Evolutionary conservation across 2,329 filamentous ascomycete species (phyloP).

Genomic region (Leptographium wingfieldii): DNA sequence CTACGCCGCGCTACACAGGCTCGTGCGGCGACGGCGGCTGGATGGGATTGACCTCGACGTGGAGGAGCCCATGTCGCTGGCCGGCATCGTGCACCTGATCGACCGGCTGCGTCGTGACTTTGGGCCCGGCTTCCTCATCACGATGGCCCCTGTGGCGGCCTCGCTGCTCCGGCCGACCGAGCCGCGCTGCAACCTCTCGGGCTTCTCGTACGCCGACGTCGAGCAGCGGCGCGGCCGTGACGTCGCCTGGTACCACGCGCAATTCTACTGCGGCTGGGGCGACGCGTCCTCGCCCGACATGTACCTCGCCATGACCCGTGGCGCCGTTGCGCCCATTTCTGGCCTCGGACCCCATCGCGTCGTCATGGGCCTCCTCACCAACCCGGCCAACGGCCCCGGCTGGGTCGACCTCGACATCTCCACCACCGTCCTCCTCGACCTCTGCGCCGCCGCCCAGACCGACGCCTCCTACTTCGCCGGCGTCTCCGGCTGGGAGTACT

Average conservation of each 20-base stretch:
- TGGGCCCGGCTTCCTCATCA: constrained; percentile 56
- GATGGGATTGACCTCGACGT: constrained; percentile 63
- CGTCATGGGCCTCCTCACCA: constrained; percentile 64
- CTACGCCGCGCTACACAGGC: constrained; percentile 50
- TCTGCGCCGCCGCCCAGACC: constrained; percentile 22
- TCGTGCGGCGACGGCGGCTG: constrained; percentile 45
- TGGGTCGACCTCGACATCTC: constrained; percentile 49
- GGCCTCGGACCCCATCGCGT: constrained; percentile 62
- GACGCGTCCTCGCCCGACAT: constrained; percentile 40
- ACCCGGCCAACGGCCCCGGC: constrained; percentile 55
- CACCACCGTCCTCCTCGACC: constrained; percentile 37
- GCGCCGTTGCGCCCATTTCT: constrained; percentile 30
- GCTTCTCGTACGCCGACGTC: constrained; percentile 61
- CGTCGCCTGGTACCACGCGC: constrained; percentile 70
- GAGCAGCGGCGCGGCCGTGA: constrained; percentile 50
- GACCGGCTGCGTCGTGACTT: constrained; percentile 55
- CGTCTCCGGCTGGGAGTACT: constrained; percentile 82
- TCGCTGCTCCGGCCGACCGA: constrained; percentile 47
- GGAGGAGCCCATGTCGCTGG: constrained; percentile 58
- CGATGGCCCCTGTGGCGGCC: constrained; percentile 64
- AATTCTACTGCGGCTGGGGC: constrained; percentile 80
- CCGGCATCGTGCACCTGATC: constrained; percentile 49
- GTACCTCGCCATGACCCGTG: constrained; percentile 37
- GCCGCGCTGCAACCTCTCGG: constrained; percentile 52
- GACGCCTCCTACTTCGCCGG: constrained; percentile 45